Percentiles rank a stretch among this genome's conserved stretches.
Evolutionary conservation across 768 basidiomycete genomes (phyloP).

Genomic region (Cyathus striatus): DNA sequence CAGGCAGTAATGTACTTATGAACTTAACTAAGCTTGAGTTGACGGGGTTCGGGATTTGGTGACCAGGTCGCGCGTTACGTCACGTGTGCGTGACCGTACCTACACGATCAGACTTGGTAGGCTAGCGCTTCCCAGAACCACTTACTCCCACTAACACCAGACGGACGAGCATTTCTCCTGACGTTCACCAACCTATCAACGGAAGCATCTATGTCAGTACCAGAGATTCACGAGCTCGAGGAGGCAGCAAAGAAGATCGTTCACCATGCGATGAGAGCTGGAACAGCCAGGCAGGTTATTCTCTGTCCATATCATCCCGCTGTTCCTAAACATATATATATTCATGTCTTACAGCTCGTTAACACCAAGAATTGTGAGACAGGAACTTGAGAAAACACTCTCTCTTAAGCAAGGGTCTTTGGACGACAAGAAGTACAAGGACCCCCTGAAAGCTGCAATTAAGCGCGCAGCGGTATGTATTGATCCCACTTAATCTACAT

Average conservation of each 20-base stretch:
- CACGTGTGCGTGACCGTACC: background rate
- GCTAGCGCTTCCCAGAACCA: background rate
- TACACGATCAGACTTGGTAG: background rate
- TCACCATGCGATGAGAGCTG: conserved; percentile 6
- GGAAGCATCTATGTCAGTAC: conserved; percentile 15
- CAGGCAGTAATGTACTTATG: too few relatives aligned
- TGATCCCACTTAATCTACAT: conserved; percentile 1
- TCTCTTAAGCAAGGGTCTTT: conserved; percentile 38
- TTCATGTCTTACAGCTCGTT: conserved; percentile 20
- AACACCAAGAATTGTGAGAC: conserved; percentile 48
- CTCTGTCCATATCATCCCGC: background rate
- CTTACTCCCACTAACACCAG: background rate
- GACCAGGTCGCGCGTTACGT: conserved; percentile 1
- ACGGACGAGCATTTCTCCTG: background rate
- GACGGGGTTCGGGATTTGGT: too few relatives aligned
- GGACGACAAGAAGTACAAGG: conserved; percentile 36
- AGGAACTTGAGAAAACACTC: conserved; percentile 42
- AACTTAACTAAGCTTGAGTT: too few relatives aligned
- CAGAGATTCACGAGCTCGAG: conserved; percentile 24
- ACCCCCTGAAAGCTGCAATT: conserved; percentile 37
- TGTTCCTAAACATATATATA: conserved; percentile 11
- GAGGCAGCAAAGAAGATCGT: conserved; percentile 25
- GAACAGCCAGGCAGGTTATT: background rate
- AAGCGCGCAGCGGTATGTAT: conserved; percentile 28
- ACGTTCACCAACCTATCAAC: background rate